Evolutionary conservation across 345 rosid genomes (phyloP), one percentile per base, ranked within the genome.

Genomic region (Physaria fendleri): DNA sequence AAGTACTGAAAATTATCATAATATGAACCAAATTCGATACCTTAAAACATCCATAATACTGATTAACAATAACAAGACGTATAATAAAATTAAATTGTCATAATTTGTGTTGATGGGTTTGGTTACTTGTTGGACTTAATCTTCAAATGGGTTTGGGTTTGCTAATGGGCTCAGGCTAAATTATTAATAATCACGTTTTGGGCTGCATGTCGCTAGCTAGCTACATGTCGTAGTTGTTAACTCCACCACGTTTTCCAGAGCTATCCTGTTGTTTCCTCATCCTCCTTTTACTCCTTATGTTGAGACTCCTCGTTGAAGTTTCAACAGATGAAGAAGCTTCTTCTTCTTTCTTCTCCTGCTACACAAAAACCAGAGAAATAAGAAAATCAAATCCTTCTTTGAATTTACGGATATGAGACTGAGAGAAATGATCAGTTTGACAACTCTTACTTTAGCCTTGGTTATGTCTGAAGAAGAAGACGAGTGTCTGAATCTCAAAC

Each of bases 211-310:
- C n/a, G n/a, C n/a, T n/a, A n/a, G n/a, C 18, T 57, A 40, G 9
- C 33, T 68, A 68, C 66, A 52, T 59, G 55, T 51, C 48, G 66
- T 59, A 14, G 34, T 7, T 1, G 66, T 68, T 68, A 68, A 68
- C 66, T 11, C 66, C 62, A 43, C 72, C 66, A 34, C 34, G 25
- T 42, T 44, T 59, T 30, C 72, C 72, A 1, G 66, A 52, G 66
- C 61, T 68, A 28, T 25, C 33, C 6, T 5, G 42, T 21, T 16
- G 72, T 60, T 59, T 68, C 55, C 38, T 52, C 52, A 0, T 43
- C 56, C n/a, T n/a, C n/a, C 34, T 13, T 52, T 52, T 68, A 10
- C 48, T 13, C 44, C 7, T 2, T 5, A 68, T 0, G 2, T 33
- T 43, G 5, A 68, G 15, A 59, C 66, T 52, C 46, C 72, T 68